Percentiles rank a stretch among this genome's conserved stretches.
Evolutionary conservation across 495 filamentous ascomycete genomes (phyloP).

Genomic region (Clohesyomyces aquaticus): DNA sequence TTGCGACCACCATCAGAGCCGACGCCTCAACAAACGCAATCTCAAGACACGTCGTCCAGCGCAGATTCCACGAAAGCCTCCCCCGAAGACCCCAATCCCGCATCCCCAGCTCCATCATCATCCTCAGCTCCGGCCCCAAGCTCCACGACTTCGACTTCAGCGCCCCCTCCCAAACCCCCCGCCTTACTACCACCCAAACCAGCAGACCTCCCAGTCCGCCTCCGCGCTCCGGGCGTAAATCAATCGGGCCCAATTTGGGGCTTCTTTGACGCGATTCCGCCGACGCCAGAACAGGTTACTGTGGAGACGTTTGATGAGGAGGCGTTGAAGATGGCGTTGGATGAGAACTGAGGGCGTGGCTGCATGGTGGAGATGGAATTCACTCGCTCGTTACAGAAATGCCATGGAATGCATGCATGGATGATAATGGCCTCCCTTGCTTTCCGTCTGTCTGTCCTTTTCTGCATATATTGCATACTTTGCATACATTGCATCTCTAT

Average conservation of each 20-base stretch:
- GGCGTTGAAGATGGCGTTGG: constrained; percentile 42
- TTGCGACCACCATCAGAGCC: no score
- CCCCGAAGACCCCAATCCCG: no score
- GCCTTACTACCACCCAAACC: no score
- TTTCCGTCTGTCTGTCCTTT: no score
- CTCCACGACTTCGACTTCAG: no score
- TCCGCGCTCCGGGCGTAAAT: constrained; percentile 45
- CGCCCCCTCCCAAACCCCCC: no score
- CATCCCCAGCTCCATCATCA: no score
- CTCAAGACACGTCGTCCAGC: no score
- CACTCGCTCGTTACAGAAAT: constrained; percentile 16
- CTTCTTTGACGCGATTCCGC: constrained; percentile 42
- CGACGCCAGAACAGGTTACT: constrained; percentile 32
- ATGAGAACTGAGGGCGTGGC: constrained; percentile 9
- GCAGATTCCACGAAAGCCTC: no score
- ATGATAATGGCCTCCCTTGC: no score
- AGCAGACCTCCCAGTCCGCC: background rate
- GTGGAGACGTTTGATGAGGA: constrained; percentile 43
- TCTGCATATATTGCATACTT: background rate
- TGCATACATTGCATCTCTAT: background rate
- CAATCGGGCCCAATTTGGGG: constrained; percentile 46
- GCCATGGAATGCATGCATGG: background rate
- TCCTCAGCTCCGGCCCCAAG: no score
- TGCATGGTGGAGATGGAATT: background rate
- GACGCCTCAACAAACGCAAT: no score